Evolutionary conservation across 2,329 filamentous ascomycete species (phyloP).

Genomic region (Colletotrichum gigasporum): DNA sequence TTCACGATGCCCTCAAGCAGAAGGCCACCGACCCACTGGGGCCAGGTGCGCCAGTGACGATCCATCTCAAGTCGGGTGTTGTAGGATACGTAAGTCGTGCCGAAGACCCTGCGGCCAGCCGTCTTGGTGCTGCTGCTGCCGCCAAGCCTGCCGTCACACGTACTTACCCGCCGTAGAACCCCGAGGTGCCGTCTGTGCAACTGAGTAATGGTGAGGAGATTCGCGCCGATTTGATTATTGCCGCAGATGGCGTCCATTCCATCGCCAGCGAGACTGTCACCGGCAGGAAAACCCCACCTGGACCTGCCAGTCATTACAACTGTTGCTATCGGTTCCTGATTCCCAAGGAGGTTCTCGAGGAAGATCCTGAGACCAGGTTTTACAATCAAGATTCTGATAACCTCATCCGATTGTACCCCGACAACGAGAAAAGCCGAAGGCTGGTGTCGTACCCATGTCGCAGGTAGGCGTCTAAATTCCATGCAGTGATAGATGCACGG

Average conservation of each 20-base stretch:
- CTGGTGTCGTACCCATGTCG: constrained; percentile 46
- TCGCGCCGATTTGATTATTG: constrained; percentile 50
- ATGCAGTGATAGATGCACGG: not conserved
- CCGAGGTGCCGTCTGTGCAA: constrained; percentile 38
- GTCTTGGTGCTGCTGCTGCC: not conserved
- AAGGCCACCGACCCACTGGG: constrained; percentile 42
- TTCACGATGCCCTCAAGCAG: constrained; percentile 47
- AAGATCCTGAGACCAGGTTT: constrained; percentile 41
- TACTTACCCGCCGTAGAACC: constrained; percentile 32
- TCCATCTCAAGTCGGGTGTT: constrained; percentile 38
- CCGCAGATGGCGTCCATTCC: constrained; percentile 55
- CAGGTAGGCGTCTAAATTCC: constrained; percentile 33
- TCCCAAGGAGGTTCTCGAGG: constrained; percentile 37
- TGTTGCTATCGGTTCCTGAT: constrained; percentile 49
- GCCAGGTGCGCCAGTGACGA: constrained; percentile 35
- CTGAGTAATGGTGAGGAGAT: constrained; percentile 41
- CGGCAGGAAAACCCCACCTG: constrained; percentile 37
- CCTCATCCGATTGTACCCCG: constrained; percentile 8
- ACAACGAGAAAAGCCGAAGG: constrained; percentile 33
- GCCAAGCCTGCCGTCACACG: not conserved
- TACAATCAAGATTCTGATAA: constrained; percentile 40
- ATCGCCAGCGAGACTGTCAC: constrained; percentile 39
- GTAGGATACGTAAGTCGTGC: constrained; percentile 38
- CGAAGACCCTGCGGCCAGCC: not conserved
- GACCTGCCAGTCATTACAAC: constrained; percentile 40